phyloP scores from a whole-genome alignment of 495 filamentous ascomycete genomes.

The Trypethelium eluteriae region DNA sequence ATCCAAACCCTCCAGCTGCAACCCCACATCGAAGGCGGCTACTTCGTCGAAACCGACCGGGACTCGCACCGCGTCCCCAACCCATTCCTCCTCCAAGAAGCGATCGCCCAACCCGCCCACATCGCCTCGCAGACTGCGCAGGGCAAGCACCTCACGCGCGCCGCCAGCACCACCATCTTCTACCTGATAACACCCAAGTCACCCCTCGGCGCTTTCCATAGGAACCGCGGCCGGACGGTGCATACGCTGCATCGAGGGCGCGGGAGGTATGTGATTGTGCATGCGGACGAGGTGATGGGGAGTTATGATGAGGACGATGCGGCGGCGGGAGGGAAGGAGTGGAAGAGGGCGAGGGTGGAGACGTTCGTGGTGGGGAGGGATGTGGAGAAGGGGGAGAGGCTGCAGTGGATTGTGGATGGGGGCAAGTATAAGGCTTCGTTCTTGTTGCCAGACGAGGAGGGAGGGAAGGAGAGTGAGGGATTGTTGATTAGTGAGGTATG shows the following conservation, averaged over 20 bases:
- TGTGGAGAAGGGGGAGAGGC: slow-evolving; percentile 47
- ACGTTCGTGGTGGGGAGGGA: slow-evolving; percentile 55
- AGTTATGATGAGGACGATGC: slow-evolving; percentile 16
- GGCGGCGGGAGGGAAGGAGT: slow-evolving; percentile 15
- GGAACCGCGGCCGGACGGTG: slow-evolving; percentile 51
- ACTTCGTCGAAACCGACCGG: slow-evolving; percentile 56
- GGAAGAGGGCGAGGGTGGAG: slow-evolving; percentile 44
- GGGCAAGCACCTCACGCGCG: slow-evolving; percentile 28
- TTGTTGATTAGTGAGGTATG: slow-evolving; percentile 56
- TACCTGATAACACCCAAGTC: slow-evolving; percentile 53
- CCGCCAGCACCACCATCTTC: slow-evolving; percentile 48
- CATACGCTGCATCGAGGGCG: slow-evolving; percentile 55
- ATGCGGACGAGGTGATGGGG: slow-evolving; percentile 40
- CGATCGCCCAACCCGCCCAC: slow-evolving; percentile 29
- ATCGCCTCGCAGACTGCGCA: slow-evolving; percentile 21
- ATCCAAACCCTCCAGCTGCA: slow-evolving; percentile 42
- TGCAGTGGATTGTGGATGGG: slow-evolving; percentile 64
- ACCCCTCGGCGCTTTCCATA: slow-evolving; percentile 53
- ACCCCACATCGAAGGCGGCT: slow-evolving; percentile 58
- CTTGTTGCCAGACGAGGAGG: slow-evolving; percentile 43
- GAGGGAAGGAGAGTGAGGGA: slow-evolving; percentile 35
- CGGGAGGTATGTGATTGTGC: slow-evolving; percentile 55
- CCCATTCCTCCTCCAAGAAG: slow-evolving; percentile 37
- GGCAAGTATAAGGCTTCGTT: slow-evolving; percentile 57
- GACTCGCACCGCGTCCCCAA: slow-evolving; percentile 43